Evolutionary conservation across 1,284 basidiomycete species (phyloP).

Genomic region (Leccinum angustisporum): DNA sequence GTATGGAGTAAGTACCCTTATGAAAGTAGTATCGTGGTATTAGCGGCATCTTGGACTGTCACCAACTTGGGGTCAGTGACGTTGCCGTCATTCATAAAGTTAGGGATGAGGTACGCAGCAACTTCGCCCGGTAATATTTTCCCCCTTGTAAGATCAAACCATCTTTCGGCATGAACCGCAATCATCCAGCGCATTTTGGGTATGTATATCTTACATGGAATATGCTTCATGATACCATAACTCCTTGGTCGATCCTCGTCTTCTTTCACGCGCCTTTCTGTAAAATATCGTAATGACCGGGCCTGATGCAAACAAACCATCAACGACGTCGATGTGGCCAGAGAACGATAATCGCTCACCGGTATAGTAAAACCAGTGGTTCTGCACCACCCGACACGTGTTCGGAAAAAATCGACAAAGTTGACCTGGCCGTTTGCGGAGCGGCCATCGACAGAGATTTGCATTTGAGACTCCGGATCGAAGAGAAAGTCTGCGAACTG

Average conservation of each 20-base stretch:
- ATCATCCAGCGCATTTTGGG: background rate
- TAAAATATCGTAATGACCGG: constrained; percentile 78
- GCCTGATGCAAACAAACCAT: constrained; percentile 40
- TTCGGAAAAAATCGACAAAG: constrained; percentile 69
- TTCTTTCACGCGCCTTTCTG: constrained; percentile 22
- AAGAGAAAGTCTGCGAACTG: constrained; percentile 69
- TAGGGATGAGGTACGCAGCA: background rate
- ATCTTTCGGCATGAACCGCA: background rate
- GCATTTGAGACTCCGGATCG: constrained; percentile 65
- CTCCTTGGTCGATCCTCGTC: background rate
- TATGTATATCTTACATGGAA: constrained; percentile 17
- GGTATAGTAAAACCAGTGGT: constrained; percentile 68
- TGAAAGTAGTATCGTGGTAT: no score
- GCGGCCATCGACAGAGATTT: constrained; percentile 44
- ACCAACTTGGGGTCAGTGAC: no score
- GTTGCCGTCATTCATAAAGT: background rate
- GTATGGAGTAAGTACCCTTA: no score
- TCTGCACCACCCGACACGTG: constrained; percentile 35
- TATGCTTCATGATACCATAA: background rate
- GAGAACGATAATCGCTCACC: constrained; percentile 46
- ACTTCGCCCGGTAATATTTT: background rate
- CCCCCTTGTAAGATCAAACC: background rate
- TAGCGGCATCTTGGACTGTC: no score
- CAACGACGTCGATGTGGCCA: background rate
- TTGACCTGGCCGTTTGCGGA: constrained; percentile 51